phyloP scores from a whole-genome alignment of 495 filamentous ascomycete genomes.

The Hypoxylon rickii region DNA sequence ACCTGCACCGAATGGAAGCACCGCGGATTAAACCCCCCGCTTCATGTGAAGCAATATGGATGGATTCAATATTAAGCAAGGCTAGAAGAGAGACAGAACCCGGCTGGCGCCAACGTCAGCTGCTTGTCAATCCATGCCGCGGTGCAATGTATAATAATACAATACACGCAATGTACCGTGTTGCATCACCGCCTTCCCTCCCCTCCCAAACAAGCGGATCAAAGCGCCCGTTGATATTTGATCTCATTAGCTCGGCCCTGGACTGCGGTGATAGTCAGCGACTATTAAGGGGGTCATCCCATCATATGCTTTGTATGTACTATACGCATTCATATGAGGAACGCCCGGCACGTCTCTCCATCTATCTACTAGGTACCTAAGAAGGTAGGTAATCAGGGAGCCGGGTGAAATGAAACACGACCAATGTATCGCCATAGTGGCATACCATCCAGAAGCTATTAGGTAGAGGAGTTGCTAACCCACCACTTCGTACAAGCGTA shows the following conservation, averaged over 20 bases:
- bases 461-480: conserved; percentile 11
- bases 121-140: not conserved
- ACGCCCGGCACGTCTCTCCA: conserved; percentile 9
- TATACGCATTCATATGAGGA: conserved; percentile 9
- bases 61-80: conserved; percentile 26
- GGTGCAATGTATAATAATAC: not conserved
- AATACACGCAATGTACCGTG: not conserved
- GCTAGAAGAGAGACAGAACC: conserved; percentile 14
- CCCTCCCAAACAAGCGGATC: too few relatives aligned
- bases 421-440: conserved; percentile 27
- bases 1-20: conserved; percentile 3
- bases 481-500: too few relatives aligned
- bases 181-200: conserved; percentile 4
- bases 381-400: not conserved
- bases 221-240: conserved; percentile 7
- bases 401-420: conserved; percentile 30
- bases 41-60: conserved; percentile 26
- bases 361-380: not conserved
- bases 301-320: not conserved
- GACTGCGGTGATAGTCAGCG: conserved; percentile 21
- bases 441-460: too few relatives aligned
- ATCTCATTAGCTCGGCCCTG: conserved; percentile 21
- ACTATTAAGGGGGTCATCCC: conserved; percentile 12
- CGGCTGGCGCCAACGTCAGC: conserved; percentile 23
- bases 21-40: conserved; percentile 16